Base-by-base conservation (phyloP, 2,329 filamentous ascomycete genomes). In the Aspergillus glaucus region DNA sequence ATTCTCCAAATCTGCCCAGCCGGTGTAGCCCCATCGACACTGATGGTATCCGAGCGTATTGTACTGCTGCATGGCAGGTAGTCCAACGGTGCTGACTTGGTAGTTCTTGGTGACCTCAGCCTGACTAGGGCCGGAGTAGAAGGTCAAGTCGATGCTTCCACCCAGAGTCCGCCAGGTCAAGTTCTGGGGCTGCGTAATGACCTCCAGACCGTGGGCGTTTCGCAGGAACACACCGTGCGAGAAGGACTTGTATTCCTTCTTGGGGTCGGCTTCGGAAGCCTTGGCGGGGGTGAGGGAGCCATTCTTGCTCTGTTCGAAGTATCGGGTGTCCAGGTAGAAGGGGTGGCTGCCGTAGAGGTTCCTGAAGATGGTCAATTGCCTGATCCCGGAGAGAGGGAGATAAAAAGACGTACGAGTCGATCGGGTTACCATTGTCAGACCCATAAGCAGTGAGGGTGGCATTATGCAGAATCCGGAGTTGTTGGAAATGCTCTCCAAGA, bases 1-100 rank as follows among this genome's bases (percentile, higher is more conserved):
- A 54, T 79, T 79, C 53, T 85, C 77, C 3, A 88, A 62, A 24
- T 81, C 75, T 1, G 80, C 79, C 81, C 85, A 89, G 58, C 87
- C 88, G 36, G 77, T 72, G 63, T 93, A 93, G 1, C 88, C 88
- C 83, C 88, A 93, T 50, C 87, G 79, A 58, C 87, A 92, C 63
- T 94, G 88, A 55, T 94, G 88, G 62, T 79, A 92, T 0, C 89
- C 89, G 51, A 94, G 81, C 0, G 84, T 82, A 76, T 82, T 92
- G 70, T 93, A 93, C 56, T 87, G 84, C 62, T 91, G 85, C 81
- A 92, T 84, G 0, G 83, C 83, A 1, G 88, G 87, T 4, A 87
- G 71, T 0, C 88, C 87, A 45, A 85, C 74, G 1, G 84, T 79
- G 46, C 79, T 82, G 49, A 71, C 67, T 53, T 87, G 83, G 62